Evolutionary conservation across 116 monocot species (phyloP), one percentile per base, ranked within the genome.

Genomic region (Papilionanthe hybrid): DNA sequence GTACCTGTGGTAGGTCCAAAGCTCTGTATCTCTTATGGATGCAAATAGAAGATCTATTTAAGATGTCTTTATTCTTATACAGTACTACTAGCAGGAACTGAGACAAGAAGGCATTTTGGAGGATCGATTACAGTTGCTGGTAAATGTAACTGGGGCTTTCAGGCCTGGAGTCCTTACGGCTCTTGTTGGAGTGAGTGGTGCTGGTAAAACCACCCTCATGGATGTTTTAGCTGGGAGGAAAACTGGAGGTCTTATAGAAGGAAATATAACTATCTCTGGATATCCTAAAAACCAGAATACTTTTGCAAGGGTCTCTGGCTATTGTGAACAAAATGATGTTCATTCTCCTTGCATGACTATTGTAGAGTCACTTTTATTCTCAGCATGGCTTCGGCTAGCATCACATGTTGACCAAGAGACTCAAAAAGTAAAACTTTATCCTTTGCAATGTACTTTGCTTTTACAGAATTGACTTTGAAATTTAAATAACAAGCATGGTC

Each of bases 191-290:
- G 92, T 95, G 27, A 99, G 95, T 82, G 99, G 95, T 77, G 99
- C 95, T 88, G 95, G 99, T 79, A 99, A 99, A 91, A 99, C 99
- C 53, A 99, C 99, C 12, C 86, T 99, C 28, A 99, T 95, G 95
- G 99, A 99, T 91, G 99, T 99, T 83, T 90, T 99, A 81, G 95
- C 95, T 80, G 99, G 99, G 47, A 84, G 99, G 76, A 99, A 95
- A 81, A 95, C 99, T 78, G 99, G 99, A 82, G 99, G 99, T 75
- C 78, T 82, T 44, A 91, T 95, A 72, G 99, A 99, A 82, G 99
- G 95, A 48, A 85, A 66, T 81, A 93, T 99, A 66, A 93, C 76
- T 42, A 95, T 99, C 53, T 95, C 95, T 80, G 99, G 99, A 37
- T 95, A 92, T 83, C 92, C 93, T 15, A 99, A 99, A 87, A 92